Evolutionary conservation across 441 rosid genomes (phyloP), one percentile per base, ranked within the genome.

Genomic region (Viola pubescens): DNA sequence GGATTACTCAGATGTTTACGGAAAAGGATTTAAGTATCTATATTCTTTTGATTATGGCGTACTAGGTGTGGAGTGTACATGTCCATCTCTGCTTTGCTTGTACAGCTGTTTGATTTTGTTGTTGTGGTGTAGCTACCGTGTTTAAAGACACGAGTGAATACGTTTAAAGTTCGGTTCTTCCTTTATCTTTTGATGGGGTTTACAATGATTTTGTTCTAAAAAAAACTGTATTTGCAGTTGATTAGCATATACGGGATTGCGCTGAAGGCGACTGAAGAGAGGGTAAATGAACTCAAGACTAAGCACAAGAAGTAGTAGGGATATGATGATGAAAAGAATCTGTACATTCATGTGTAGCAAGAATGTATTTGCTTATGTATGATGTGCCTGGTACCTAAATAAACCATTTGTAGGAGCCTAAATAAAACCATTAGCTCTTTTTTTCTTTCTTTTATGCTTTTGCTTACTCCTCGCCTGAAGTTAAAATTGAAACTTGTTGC

Each of bases 231-330:
- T 45, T 45, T 49, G 45, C 89, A 91, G 97, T 67, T 89, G 19
- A 87, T 89, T 55, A 62, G 61, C 70, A 89, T 40, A 44, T 84
- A 84, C 3, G 94, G 90, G 67, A 75, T 77, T 59, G 97, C 97
- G 9, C 78, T 84, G 66, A 87, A 75, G 73, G 90, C 75, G 0
- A 89, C 97, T 0, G 91, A 91, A 69, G 83, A 87, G 78, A 79
- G 83, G 76, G 88, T 91, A 49, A 68, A 79, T 67, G 94, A 89
- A 60, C 89, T 89, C 67, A 87, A 91, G 66, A 63, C 88, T 57
- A 79, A 78, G 73, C 79, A 73, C 51, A 80, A 77, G 65, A 57
- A 79, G 67, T 67, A 74, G 69, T 79, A 61, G 64, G 16, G 37
- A 42, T 9, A 39, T 52, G 76, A 77, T 58, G 56, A 79, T 61